phyloP scores from a whole-genome alignment of 1,284 basidiomycete species.

The Ustilago cynodontis region DNA sequence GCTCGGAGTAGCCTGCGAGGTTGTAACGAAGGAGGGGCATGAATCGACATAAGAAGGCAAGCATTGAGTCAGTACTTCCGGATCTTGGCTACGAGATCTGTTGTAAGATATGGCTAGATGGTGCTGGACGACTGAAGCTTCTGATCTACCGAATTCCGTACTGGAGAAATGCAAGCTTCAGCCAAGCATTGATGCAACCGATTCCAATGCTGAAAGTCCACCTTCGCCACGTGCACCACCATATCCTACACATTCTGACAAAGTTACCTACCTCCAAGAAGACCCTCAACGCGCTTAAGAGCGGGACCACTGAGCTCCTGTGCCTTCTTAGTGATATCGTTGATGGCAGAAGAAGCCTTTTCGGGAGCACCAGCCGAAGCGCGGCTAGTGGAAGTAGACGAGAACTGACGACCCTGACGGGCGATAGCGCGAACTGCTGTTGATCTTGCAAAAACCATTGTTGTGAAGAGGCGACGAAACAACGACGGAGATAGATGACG shows the following conservation, averaged over 20 bases:
- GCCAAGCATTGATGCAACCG: background rate
- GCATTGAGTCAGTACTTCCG: background rate
- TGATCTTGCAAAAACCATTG: slow-evolving; percentile 40
- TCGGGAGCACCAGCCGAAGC: slow-evolving; percentile 28
- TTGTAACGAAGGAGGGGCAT: background rate
- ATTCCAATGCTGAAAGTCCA: background rate
- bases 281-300: slow-evolving; percentile 51
- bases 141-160: too few relatives aligned
- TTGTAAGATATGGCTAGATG: background rate
- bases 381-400: slow-evolving; percentile 17
- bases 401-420: slow-evolving; percentile 34
- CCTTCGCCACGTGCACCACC: background rate
- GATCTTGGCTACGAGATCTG: background rate
- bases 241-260: too few relatives aligned
- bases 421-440: slow-evolving; percentile 31
- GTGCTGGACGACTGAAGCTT: background rate
- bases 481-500: background rate
- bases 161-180: too few relatives aligned
- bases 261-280: slow-evolving; percentile 59
- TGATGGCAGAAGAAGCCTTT: slow-evolving; percentile 39
- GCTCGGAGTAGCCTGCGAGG: slow-evolving; percentile 52
- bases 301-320: slow-evolving; percentile 61
- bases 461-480: slow-evolving; percentile 1
- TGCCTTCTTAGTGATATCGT: slow-evolving; percentile 54
- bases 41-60: background rate